These are phyloP conservation scores for Cardamine chenopodiifolia DNA, from an alignment of 345 rosid genomes.

Conservation along the genomic window DNA sequence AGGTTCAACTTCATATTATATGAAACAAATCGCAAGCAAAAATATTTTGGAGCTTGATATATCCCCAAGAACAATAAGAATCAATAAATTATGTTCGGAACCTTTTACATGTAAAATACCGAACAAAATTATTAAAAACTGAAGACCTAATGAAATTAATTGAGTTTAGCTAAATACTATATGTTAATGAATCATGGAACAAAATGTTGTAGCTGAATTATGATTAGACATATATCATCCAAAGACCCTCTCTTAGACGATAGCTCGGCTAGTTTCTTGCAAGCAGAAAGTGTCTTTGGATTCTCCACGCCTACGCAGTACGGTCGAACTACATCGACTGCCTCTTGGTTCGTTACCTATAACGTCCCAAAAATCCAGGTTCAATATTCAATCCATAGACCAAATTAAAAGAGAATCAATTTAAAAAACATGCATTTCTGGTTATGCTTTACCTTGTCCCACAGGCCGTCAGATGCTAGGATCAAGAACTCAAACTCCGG, in stretches of 20 bases:
- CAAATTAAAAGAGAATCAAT: not conserved
- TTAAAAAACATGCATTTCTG: not conserved
- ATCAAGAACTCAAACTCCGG: conserved; percentile 76
- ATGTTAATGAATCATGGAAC: conserved; percentile 32
- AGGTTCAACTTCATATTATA: too few relatives aligned
- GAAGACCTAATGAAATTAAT: conserved; percentile 21
- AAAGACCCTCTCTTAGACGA: conserved; percentile 69
- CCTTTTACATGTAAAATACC: conserved; percentile 16
- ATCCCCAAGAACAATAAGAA: not conserved
- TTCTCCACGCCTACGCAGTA: conserved; percentile 48
- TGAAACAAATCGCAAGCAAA: too few relatives aligned
- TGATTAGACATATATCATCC: conserved; percentile 80
- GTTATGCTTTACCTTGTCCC: conserved; percentile 74
- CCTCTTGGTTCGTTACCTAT: conserved; percentile 91
- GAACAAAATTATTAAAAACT: conserved; percentile 26
- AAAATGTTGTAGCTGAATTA: conserved; percentile 56
- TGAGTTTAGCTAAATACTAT: conserved; percentile 16
- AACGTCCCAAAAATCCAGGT: not conserved
- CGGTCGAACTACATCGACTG: conserved; percentile 71
- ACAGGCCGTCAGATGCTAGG: conserved; percentile 94
- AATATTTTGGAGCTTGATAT: conserved; percentile 2
- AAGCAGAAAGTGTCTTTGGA: conserved; percentile 56
- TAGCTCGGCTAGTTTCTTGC: conserved; percentile 77
- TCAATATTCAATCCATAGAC: conserved; percentile 19
- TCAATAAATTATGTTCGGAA: conserved; percentile 9